These are phyloP conservation scores for Seiridium cupressi DNA, from an alignment of 2,329 filamentous ascomycete species.

Conservation along the genomic window DNA sequence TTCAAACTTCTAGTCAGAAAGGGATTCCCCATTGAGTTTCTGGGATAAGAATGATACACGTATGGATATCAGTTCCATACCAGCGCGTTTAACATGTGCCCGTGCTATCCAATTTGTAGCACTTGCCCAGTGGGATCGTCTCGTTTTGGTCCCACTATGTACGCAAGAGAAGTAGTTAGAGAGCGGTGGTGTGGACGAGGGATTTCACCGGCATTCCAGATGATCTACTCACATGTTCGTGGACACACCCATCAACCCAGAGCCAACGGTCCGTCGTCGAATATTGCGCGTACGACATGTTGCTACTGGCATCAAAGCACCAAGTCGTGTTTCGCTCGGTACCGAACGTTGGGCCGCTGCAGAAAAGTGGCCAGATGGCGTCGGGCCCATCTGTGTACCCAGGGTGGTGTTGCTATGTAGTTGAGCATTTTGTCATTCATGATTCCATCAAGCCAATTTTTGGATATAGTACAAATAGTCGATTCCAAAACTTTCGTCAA, in stretches of 20 bases:
- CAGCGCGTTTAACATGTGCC: not conserved
- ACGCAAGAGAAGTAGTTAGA: not conserved
- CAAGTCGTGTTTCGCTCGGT: constrained; percentile 29
- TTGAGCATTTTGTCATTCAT: constrained; percentile 2
- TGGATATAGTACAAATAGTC: not conserved
- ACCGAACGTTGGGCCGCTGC: constrained; percentile 31
- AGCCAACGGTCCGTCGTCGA: constrained; percentile 34
- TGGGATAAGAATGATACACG: too few species aligned
- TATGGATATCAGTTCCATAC: too few species aligned
- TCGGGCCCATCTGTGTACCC: constrained; percentile 32
- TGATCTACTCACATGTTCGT: constrained; percentile 34
- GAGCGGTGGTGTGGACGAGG: not conserved
- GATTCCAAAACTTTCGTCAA: not conserved
- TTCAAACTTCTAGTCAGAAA: too few species aligned
- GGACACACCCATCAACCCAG: constrained; percentile 39
- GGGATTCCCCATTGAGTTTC: too few species aligned
- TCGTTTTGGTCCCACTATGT: constrained; percentile 33
- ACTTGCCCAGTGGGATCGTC: constrained; percentile 25
- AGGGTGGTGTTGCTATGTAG: constrained; percentile 33
- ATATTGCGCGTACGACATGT: constrained; percentile 39
- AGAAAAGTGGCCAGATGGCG: constrained; percentile 37
- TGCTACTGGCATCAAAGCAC: constrained; percentile 36
- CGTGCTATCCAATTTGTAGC: constrained; percentile 17
- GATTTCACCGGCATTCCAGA: not conserved
- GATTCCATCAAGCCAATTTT: not conserved